Evolutionary conservation across 371 early-diverging fungal species (phyloP), one percentile per base, ranked within the genome.

Genomic region (Coemansia sp.): DNA sequence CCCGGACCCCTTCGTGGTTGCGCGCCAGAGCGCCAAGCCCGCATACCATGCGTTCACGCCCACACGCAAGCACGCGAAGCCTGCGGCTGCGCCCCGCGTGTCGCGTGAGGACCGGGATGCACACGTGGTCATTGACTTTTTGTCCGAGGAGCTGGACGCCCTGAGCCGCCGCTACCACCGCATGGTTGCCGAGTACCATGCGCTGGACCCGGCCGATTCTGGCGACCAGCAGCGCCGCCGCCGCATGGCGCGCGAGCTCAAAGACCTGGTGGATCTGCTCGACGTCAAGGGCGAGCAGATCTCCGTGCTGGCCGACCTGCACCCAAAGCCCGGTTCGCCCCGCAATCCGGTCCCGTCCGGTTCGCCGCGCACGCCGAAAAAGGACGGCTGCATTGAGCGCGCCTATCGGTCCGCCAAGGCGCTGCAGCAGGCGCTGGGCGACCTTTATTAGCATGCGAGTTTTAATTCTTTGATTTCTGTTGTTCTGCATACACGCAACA

Each of bases 241-340:
- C 20, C 42, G 33, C 16, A 66, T 76, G 76, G 63, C 76, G 0
- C 52, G 61, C 4, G 76, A 76, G 57, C 59, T 76, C 30, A 76
- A 70, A 55, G 71, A 76, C 41, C 52, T 76, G 47, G 76, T 76
- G 11, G 76, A 76, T 31, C 48, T 76, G 43, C 40, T 76, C 30
- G 71, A 76, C 16, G 71, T 66, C 36, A 76, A 76, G 63, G 72
- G 71, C 49, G 76, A 76, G 70, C 76, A 76, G 64, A 76, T 76
- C 30, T 57, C 74, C 3, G 61, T 69, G 40, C 45, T 74, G 4
- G 65, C 69, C 7, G 59, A 41, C 2, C 53, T 74, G 58, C 74
- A 74, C 12, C 74, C 57, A 0, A 42, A n/a, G 1, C 54, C 55
- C 2, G 60, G 26, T 26, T 26, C 26, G 26, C 26, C 26, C 26